Evolutionary conservation across 495 filamentous ascomycete genomes (phyloP).

Genomic region (Penicillium parvum): DNA sequence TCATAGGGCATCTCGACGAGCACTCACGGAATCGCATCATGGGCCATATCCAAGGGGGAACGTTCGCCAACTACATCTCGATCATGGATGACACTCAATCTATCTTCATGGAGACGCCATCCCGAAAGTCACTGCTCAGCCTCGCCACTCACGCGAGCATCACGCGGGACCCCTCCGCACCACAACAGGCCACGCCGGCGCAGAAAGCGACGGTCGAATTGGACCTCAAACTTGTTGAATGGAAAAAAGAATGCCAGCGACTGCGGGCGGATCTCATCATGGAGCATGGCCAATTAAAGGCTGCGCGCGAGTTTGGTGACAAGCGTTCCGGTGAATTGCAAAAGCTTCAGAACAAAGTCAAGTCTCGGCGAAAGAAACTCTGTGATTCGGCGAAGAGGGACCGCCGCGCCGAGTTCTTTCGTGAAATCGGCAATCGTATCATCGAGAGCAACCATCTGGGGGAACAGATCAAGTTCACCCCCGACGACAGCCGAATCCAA

Average conservation of each 20-base stretch:
- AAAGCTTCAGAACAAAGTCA: conserved; percentile 7
- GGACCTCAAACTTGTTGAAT: conserved; percentile 3
- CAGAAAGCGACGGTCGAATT: conserved; percentile 12
- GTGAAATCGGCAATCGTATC: conserved; percentile 18
- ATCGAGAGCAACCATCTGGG: conserved; percentile 16
- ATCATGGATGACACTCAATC: conserved; percentile 21
- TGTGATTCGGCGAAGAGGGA: conserved; percentile 4
- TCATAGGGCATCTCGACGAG: conserved; percentile 20
- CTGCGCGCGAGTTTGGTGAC: no score
- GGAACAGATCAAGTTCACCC: conserved; percentile 10
- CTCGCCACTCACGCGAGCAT: conserved; percentile 12
- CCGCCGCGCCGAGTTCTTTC: conserved; percentile 9
- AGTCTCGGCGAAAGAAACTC: conserved; percentile 11
- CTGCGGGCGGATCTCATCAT: conserved; percentile 12
- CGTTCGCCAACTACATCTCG: conserved; percentile 21
- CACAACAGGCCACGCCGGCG: conserved; percentile 4
- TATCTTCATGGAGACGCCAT: conserved; percentile 20
- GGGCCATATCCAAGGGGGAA: conserved; percentile 13
- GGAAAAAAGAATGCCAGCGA: conserved; percentile 3
- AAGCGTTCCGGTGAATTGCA: conserved; percentile 8
- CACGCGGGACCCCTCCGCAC: conserved; percentile 17
- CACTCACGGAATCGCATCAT: conserved; percentile 22
- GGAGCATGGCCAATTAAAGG: conserved; percentile 6
- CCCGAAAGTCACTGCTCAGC: conserved; percentile 19
- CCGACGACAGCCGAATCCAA: conserved; percentile 6